phyloP scores from a whole-genome alignment of 345 rosid species.

The Turnera subulata region DNA sequence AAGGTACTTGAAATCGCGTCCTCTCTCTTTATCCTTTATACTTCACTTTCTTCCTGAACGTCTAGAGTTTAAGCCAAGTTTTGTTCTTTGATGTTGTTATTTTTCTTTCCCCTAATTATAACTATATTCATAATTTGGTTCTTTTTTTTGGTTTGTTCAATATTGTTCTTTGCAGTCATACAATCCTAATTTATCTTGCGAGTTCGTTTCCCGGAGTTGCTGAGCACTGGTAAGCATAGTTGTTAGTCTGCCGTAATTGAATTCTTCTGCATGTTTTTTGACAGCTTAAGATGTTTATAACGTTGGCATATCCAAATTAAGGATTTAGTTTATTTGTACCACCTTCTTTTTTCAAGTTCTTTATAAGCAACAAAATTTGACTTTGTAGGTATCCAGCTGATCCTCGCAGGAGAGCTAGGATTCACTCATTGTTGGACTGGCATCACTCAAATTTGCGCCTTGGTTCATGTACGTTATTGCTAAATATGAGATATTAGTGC shows the following conservation, averaged over 20 bases:
- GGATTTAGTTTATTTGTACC: neutral
- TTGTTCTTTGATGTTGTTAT: neutral
- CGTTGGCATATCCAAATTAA: neutral
- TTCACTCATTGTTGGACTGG: conserved; percentile 84
- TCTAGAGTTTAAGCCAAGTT: too few species aligned
- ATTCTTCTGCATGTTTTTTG: neutral
- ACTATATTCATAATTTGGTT: too few species aligned
- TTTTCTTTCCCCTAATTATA: too few species aligned
- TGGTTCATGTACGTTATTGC: conserved; percentile 48
- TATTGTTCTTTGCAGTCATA: conserved; percentile 56
- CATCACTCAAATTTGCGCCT: conserved; percentile 72
- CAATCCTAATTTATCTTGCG: conserved; percentile 72
- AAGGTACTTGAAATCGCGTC: conserved; percentile 46
- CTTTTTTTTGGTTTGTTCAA: neutral
- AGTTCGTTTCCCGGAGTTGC: conserved; percentile 74
- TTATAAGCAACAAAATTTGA: too few species aligned
- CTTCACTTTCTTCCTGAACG: too few species aligned
- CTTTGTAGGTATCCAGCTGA: conserved; percentile 96
- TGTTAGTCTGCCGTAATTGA: neutral
- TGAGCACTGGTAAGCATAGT: conserved; percentile 66
- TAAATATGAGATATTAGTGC: neutral
- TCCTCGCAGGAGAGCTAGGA: conserved; percentile 65
- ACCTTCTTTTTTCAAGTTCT: neutral
- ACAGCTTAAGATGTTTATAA: neutral
- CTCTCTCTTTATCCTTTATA: too few species aligned